Evolutionary conservation across 176 grass and related monocot species (phyloP).

Genomic region (Tuctoria greenei): DNA sequence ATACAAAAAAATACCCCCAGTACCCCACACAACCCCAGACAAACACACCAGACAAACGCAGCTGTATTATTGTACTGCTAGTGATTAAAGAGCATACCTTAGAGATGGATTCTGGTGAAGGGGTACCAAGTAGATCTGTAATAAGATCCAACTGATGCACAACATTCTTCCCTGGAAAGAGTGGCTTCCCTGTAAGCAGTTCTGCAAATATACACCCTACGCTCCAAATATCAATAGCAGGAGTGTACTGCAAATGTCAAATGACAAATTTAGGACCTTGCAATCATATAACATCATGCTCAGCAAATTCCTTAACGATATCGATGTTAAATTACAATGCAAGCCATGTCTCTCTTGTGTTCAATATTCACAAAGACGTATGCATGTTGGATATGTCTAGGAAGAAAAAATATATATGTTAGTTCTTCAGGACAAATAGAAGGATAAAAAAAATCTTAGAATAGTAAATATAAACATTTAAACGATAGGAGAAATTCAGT

Average conservation of each 20-base stretch:
- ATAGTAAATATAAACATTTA: neutral
- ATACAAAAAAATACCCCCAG: neutral
- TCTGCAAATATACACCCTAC: constrained; percentile 94
- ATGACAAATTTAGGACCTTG: constrained; percentile 28
- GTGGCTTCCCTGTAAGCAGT: constrained; percentile 81
- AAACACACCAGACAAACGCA: neutral
- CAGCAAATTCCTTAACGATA: neutral
- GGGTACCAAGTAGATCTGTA: constrained; percentile 89
- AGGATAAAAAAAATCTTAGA: neutral
- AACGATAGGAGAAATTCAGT: neutral
- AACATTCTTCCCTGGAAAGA: constrained; percentile 96
- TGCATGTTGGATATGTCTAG: neutral
- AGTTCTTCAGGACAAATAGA: neutral
- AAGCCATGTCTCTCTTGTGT: neutral
- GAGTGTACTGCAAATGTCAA: constrained; percentile 75
- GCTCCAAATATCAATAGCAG: constrained; percentile 95
- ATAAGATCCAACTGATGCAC: constrained; percentile 94
- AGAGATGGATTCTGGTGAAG: constrained; percentile 73
- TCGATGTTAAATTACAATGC: constrained; percentile 12
- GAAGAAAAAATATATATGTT: constrained; percentile 24
- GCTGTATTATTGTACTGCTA: neutral
- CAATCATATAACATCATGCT: neutral
- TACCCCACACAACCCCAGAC: neutral
- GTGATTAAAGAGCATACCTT: constrained; percentile 46
- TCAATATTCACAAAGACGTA: constrained; percentile 9